Evolutionary conservation across 305 asterid genomes (phyloP).

Genomic region (Lippia alba): DNA sequence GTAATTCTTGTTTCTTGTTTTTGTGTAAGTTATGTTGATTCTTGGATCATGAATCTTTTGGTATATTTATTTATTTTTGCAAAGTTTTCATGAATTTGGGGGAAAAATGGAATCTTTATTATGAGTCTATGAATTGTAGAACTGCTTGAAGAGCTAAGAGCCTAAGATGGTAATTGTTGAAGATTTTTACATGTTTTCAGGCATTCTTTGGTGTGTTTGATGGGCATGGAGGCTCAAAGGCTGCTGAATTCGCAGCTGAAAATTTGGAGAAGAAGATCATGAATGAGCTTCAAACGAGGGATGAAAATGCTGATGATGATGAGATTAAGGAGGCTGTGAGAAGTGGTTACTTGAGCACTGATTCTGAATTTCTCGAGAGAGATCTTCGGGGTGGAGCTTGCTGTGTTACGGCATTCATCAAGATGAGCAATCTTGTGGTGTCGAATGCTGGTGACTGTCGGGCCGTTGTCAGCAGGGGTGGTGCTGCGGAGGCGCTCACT

Average conservation of each 20-base stretch:
- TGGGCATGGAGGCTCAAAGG: conserved; percentile 93
- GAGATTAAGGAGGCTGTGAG: conserved; percentile 57
- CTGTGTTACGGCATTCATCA: conserved; percentile 74
- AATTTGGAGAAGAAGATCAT: conserved; percentile 65
- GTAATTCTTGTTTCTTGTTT: conserved; percentile 34
- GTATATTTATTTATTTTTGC: no score
- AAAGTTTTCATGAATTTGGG: no score
- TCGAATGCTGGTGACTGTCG: conserved; percentile 93
- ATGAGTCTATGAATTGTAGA: no score
- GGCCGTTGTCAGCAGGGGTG: conserved; percentile 70
- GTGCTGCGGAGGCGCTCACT: conserved; percentile 77
- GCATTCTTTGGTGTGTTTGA: conserved; percentile 82
- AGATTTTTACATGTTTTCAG: conserved; percentile 33
- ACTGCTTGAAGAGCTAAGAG: no score
- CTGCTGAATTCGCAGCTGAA: conserved; percentile 81
- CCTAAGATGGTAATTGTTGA: not conserved
- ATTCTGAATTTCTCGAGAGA: conserved; percentile 62
- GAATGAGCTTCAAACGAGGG: conserved; percentile 49
- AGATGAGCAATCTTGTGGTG: conserved; percentile 59
- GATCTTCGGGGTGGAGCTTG: conserved; percentile 76
- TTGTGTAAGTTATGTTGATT: not conserved
- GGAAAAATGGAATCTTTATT: no score
- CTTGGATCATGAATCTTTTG: not conserved
- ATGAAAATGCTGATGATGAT: conserved; percentile 28
- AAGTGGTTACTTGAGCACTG: conserved; percentile 71